Percentiles rank a stretch among this genome's conserved stretches.
phyloP scores from a whole-genome alignment of 208 protist species.

The Jaenimonas drosophilae region DNA sequence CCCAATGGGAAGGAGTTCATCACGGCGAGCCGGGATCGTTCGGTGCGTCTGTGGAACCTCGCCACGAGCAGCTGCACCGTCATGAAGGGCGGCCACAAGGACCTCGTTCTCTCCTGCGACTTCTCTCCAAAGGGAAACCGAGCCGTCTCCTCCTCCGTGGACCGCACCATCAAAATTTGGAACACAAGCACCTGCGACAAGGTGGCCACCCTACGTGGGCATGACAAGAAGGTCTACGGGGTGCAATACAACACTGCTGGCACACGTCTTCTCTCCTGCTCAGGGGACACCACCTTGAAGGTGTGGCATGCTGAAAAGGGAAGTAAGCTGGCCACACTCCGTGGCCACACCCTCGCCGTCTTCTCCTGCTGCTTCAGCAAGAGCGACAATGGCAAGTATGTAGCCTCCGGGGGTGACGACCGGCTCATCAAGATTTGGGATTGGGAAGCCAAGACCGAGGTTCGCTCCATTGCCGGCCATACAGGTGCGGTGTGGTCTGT shows the following conservation, averaged over 20 bases:
- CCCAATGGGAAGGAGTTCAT: slow-evolving; percentile 66
- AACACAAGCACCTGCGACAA: slow-evolving; percentile 60
- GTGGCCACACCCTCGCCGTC: slow-evolving; percentile 61
- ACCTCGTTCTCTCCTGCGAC: slow-evolving; percentile 81
- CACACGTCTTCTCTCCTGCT: slow-evolving; percentile 80
- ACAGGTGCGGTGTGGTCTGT: slow-evolving; percentile 78
- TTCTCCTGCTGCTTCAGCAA: slow-evolving; percentile 82
- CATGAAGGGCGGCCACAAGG: slow-evolving; percentile 85
- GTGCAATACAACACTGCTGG: slow-evolving; percentile 82
- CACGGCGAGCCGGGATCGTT: slow-evolving; percentile 67
- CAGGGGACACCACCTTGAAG: slow-evolving; percentile 63
- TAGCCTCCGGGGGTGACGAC: slow-evolving; percentile 76
- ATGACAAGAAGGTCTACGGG: slow-evolving; percentile 91
- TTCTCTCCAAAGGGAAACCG: slow-evolving; percentile 81
- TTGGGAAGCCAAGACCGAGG: slow-evolving; percentile 50
- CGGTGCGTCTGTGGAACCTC: slow-evolving; percentile 68
- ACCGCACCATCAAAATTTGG: slow-evolving; percentile 78
- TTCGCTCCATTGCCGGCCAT: slow-evolving; percentile 60
- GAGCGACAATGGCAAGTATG: slow-evolving; percentile 53
- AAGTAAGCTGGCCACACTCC: slow-evolving; percentile 46
- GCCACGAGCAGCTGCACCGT: slow-evolving; percentile 37
- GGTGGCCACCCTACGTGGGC: slow-evolving; percentile 83
- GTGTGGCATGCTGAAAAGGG: slow-evolving; percentile 75
- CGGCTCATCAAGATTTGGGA: slow-evolving; percentile 82
- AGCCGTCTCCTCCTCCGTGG: slow-evolving; percentile 64